A percentile compares a stretch with the other conserved stretches of the same genome.
Conservation (phyloP, 2,329 filamentous ascomycete species). For the Cladobotryum protrusum region DNA sequence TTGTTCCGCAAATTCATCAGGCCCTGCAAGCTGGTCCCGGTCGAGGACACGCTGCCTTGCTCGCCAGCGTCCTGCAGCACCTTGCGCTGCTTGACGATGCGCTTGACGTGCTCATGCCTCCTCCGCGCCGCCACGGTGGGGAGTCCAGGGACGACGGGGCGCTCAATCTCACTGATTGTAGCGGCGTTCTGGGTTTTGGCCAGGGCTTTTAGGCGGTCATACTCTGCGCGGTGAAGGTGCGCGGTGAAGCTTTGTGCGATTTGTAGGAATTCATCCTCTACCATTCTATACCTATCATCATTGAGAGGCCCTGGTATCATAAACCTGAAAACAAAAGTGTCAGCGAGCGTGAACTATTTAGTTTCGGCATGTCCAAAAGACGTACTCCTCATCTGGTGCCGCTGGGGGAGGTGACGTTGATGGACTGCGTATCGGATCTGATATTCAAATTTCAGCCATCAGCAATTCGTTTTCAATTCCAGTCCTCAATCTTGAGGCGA, state of each 20-base stretch:
- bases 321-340: conserved; percentile 33
- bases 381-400: conserved; percentile 40
- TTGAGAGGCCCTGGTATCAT: conserved; percentile 59
- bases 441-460: not conserved
- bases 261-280: conserved; percentile 70
- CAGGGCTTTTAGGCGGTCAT: conserved; percentile 57
- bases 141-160: conserved; percentile 39
- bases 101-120: conserved; percentile 16
- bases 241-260: conserved; percentile 64
- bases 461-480: not conserved
- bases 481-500: not conserved
- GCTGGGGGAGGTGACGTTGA: conserved; percentile 48
- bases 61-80: conserved; percentile 9
- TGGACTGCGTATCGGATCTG: conserved; percentile 28
- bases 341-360: not conserved
- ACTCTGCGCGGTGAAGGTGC: conserved; percentile 73
- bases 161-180: conserved; percentile 43
- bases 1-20: conserved; percentile 38
- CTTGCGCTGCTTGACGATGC: conserved; percentile 21
- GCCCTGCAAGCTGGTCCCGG: conserved; percentile 32
- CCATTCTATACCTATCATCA: conserved; percentile 76
- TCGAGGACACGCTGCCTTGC: conserved; percentile 17
- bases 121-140: conserved; percentile 22
- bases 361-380: not conserved
- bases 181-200: conserved; percentile 50